These are phyloP conservation scores for Benincasa hispida DNA, from an alignment of 306 rosid genomes.

Conservation along the genomic window DNA sequence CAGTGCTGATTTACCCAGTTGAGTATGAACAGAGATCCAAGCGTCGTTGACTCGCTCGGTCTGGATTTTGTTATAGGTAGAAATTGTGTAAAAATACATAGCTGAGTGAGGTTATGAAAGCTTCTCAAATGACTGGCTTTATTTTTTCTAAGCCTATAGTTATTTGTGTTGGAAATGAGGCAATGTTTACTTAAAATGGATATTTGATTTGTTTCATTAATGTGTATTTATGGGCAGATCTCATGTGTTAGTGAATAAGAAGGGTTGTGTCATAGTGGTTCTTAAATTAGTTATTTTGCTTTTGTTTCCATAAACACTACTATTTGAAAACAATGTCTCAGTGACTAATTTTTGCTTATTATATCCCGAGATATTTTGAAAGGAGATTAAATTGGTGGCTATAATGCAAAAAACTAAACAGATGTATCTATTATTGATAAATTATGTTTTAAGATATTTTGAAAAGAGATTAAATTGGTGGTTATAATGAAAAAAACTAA, in stretches of 20 bases:
- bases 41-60: slow-evolving; percentile 35
- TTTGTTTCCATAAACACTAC: background rate
- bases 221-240: background rate
- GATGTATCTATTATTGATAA: no score
- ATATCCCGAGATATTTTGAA: no score
- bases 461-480: no score
- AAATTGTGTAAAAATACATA: slow-evolving; percentile 18
- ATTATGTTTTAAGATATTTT: no score
- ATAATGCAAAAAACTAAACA: no score
- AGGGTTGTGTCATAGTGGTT: background rate
- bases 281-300: background rate
- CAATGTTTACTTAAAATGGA: background rate
- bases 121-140: slow-evolving; percentile 30
- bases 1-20: slow-evolving; percentile 56
- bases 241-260: background rate
- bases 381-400: no score
- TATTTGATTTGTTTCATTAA: background rate
- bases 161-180: slow-evolving; percentile 11
- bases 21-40: slow-evolving; percentile 38
- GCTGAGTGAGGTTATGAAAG: slow-evolving; percentile 15
- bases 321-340: no score
- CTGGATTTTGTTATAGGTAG: slow-evolving; percentile 16
- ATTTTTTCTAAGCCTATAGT: slow-evolving; percentile 12
- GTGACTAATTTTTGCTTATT: no score
- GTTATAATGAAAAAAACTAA: no score